phyloP scores from a whole-genome alignment of 768 basidiomycete species.

The Antrodiella citrinella region DNA sequence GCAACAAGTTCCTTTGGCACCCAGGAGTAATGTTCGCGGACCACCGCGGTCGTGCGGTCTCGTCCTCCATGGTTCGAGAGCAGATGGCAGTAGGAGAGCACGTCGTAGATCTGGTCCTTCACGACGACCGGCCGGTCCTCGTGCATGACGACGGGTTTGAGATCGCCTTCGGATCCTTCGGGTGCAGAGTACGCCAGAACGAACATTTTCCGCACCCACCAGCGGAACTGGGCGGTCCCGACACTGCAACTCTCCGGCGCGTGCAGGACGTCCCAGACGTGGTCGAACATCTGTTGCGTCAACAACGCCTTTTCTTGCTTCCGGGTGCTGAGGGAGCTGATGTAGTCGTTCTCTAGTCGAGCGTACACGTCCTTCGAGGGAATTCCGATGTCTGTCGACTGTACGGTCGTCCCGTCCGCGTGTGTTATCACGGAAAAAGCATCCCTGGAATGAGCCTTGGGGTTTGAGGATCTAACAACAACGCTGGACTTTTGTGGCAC shows the following conservation, averaged over 20 bases:
- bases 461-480: background rate
- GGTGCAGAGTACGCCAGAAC: constrained; percentile 26
- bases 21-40: constrained; percentile 70
- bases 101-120: constrained; percentile 70
- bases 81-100: constrained; percentile 67
- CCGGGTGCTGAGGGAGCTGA: constrained; percentile 46
- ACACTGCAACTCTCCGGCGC: constrained; percentile 38
- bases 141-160: constrained; percentile 49
- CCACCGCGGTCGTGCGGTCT: constrained; percentile 64
- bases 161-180: constrained; percentile 11
- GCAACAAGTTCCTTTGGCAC: constrained; percentile 80
- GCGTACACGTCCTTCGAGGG: constrained; percentile 58
- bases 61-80: constrained; percentile 64
- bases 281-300: constrained; percentile 59
- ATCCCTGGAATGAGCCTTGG: background rate
- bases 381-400: constrained; percentile 36
- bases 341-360: constrained; percentile 48
- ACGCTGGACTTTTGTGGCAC: background rate
- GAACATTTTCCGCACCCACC: constrained; percentile 84
- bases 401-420: background rate
- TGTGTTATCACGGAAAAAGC: background rate
- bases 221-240: constrained; percentile 63
- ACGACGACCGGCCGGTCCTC: constrained; percentile 69
- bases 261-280: constrained; percentile 62
- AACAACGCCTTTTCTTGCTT: constrained; percentile 67